phyloP scores from a whole-genome alignment of 345 rosid species.

The Melastoma malabathricum region DNA sequence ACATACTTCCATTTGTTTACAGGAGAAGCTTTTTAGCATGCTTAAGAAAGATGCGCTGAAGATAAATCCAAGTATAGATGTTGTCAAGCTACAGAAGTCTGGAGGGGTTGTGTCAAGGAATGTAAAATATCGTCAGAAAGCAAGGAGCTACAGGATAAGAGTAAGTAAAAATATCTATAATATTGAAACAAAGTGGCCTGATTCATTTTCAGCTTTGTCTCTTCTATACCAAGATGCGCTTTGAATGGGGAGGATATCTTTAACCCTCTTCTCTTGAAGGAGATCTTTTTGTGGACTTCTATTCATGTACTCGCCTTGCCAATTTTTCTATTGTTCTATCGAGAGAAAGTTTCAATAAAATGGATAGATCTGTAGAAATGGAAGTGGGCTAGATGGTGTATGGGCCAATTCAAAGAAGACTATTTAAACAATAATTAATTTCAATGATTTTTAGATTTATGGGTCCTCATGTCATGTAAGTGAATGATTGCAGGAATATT shows the following conservation, averaged over 20 bases:
- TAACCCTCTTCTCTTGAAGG: no score
- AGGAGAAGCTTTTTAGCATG: constrained; percentile 95
- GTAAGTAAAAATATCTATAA: constrained; percentile 19
- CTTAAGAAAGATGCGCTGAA: constrained; percentile 51
- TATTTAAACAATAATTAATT: no score
- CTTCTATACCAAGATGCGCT: not conserved
- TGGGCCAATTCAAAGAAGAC: no score
- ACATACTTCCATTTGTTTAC: constrained; percentile 3
- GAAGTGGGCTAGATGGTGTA: no score
- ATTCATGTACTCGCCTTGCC: no score
- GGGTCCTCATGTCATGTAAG: no score
- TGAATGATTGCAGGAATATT: constrained; percentile 54
- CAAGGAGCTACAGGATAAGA: constrained; percentile 55
- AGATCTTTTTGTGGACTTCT: no score
- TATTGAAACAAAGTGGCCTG: not conserved
- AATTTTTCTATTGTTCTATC: no score
- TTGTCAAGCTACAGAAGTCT: constrained; percentile 80
- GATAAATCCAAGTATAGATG: constrained; percentile 59
- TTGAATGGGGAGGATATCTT: no score
- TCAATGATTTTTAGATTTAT: no score
- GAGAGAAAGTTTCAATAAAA: no score
- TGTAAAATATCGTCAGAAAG: constrained; percentile 44
- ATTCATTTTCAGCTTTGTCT: not conserved
- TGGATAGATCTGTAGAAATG: no score
- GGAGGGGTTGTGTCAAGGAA: constrained; percentile 83